Evolutionary conservation across 305 asterid species (phyloP).

Genomic region (Fraxinus baroniana): DNA sequence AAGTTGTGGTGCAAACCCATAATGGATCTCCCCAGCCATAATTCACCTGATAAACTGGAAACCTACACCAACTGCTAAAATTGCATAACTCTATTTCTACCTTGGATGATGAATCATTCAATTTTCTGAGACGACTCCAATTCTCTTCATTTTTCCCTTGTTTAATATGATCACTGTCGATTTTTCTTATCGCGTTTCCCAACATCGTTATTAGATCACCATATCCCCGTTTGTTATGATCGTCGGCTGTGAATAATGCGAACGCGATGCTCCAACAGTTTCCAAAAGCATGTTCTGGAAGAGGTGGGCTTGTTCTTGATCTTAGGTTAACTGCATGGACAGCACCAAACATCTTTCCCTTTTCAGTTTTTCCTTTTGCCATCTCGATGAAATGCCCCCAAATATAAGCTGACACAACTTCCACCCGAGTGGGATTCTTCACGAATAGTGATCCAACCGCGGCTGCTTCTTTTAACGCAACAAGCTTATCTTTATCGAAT

Average conservation of each 20-base stretch:
- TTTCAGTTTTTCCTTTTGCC: conserved; percentile 6
- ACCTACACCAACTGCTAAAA: conserved; percentile 39
- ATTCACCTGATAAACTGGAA: conserved; percentile 38
- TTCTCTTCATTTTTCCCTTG: conserved; percentile 22
- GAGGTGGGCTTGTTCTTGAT: conserved; percentile 26
- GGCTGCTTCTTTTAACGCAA: conserved; percentile 19
- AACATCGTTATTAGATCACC: conserved; percentile 23
- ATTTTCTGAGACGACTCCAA: neutral
- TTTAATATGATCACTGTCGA: conserved; percentile 15
- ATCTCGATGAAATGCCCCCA: conserved; percentile 36
- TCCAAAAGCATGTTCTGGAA: conserved; percentile 25
- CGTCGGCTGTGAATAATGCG: neutral
- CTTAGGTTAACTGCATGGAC: conserved; percentile 33
- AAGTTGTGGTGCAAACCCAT: conserved; percentile 26
- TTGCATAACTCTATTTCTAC: conserved; percentile 10
- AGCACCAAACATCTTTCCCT: conserved; percentile 12
- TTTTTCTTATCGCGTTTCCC: conserved; percentile 22
- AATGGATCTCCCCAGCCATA: conserved; percentile 40
- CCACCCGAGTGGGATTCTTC: conserved; percentile 37
- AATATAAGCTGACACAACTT: conserved; percentile 40
- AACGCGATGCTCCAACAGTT: conserved; percentile 36
- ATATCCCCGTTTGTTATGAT: neutral
- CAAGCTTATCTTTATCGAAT: conserved; percentile 21
- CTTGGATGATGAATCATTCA: conserved; percentile 17
- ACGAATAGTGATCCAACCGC: conserved; percentile 5